Evolutionary conservation across 495 filamentous ascomycete species (phyloP).

Genomic region (Staphylotrichum tortipilum): DNA sequence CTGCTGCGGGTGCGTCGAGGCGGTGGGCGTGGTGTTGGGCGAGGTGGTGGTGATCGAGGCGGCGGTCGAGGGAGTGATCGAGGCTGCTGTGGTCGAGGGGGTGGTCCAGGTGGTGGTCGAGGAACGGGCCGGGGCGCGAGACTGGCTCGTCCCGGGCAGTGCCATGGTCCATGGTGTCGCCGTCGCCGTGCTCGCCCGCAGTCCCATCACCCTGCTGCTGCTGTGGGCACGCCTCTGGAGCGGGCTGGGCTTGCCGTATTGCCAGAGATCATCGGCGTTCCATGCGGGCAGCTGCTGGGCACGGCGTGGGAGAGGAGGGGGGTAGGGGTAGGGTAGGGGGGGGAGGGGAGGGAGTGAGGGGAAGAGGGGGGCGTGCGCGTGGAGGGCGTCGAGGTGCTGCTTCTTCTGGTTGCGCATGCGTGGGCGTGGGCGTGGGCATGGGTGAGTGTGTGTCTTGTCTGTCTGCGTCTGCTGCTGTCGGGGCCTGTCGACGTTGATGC

Average conservation of each 20-base stretch:
- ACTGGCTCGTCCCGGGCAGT: slow-evolving; percentile 25
- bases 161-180: slow-evolving; percentile 30
- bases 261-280: slow-evolving; percentile 21
- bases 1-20: slow-evolving; percentile 2
- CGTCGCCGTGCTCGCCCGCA: slow-evolving; percentile 4
- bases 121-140: slow-evolving; percentile 18
- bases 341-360: not conserved
- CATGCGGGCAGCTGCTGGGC: slow-evolving; percentile 26
- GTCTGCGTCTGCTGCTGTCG: too few relatives aligned
- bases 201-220: slow-evolving; percentile 18
- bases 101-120: slow-evolving; percentile 19
- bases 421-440: too few relatives aligned
- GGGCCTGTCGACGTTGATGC: slow-evolving; percentile 29
- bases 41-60: slow-evolving; percentile 6
- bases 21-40: slow-evolving; percentile 2
- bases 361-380: too few relatives aligned
- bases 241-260: slow-evolving; percentile 18
- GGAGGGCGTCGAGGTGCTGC: too few relatives aligned
- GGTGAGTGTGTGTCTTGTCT: too few relatives aligned
- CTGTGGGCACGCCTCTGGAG: slow-evolving; percentile 12
- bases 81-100: slow-evolving; percentile 9
- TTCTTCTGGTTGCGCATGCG: too few relatives aligned
- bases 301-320: not conserved
- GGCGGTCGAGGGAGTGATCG: slow-evolving; percentile 9
- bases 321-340: not conserved